phyloP scores from a whole-genome alignment of 2,329 filamentous ascomycete genomes.

The Fusarium coffeatum region DNA sequence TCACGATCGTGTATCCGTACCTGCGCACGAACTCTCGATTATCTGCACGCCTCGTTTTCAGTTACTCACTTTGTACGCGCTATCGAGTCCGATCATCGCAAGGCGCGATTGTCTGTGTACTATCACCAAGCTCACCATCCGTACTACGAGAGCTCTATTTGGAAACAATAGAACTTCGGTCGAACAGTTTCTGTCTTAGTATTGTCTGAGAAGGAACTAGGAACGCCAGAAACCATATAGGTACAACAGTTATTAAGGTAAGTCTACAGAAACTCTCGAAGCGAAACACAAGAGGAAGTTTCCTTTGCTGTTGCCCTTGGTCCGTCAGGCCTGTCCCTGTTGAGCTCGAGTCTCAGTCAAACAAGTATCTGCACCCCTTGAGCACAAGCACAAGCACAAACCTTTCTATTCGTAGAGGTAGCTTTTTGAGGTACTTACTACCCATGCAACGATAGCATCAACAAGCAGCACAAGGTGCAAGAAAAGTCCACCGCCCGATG shows the following conservation, averaged over 20 bases:
- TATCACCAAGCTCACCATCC: background rate
- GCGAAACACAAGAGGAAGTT: constrained; percentile 28
- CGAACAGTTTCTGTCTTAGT: constrained; percentile 5
- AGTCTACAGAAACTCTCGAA: constrained; percentile 13
- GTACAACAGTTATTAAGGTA: constrained; percentile 19
- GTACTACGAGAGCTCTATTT: constrained; percentile 1
- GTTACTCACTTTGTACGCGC: background rate
- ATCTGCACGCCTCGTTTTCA: constrained; percentile 1
- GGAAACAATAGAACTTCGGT: constrained; percentile 1
- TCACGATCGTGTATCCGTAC: constrained; percentile 6
- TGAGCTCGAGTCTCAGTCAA: constrained; percentile 30
- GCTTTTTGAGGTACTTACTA: constrained; percentile 10
- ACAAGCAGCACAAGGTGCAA: constrained; percentile 6
- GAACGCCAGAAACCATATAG: constrained; percentile 13
- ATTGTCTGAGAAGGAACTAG: constrained; percentile 14
- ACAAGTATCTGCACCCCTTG: constrained; percentile 15
- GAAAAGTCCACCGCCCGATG: constrained; percentile 20
- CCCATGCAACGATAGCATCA: constrained; percentile 34
- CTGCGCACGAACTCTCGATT: constrained; percentile 6
- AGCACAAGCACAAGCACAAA: background rate
- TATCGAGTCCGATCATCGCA: constrained; percentile 7
- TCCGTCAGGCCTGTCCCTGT: constrained; percentile 43
- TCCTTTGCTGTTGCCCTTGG: constrained; percentile 37
- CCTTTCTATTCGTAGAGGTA: background rate
- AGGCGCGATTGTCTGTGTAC: background rate